Base-by-base conservation (phyloP, 2,329 filamentous ascomycete species). In the Fusarium siculi region DNA sequence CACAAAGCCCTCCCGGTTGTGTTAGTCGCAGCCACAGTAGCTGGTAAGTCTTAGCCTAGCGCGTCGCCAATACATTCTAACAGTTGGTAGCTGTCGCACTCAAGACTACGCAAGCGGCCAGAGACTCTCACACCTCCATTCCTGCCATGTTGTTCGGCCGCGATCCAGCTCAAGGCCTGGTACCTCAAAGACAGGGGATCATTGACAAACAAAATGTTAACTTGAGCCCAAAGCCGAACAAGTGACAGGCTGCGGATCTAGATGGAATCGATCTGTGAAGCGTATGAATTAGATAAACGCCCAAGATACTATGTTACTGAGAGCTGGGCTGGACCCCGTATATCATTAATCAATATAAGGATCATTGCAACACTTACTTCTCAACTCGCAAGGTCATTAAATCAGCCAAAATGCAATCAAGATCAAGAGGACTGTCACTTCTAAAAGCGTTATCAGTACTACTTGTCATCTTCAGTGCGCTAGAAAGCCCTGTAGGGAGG, bases 1-100 rank as follows among this genome's bases (percentile, higher is more conserved):
- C 49, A 49, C 34, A 73, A 74, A 30, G 70, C 49, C 9, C 70
- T 73, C 32, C 70, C 71, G 9, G 23, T 68, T 7, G 66, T 73
- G 15, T 25, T 73, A 11, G 23, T 71, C 10, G 56, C 55, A 54
- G 70, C 62, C 9, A 50, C 70, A 40, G 34, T 71, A 39, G 62
- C 71, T 34, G 71, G 71, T 71, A 40, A 10, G 62, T 32, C 21
- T 47, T 44, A 15, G 9, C 12, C 9, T 25, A 43, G 42, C n/a
- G n/a, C 42, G 7, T 46, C 43, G 23, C 23, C 8, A 28, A 19
- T 8, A 14, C 14, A 19, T 7, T 5, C 30, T 73, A 60, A 73
- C 34, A 9, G 6, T 25, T 28, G 16, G n/a, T 19, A 73, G 71
- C 66, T 4, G 18, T 68, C 8, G 71, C 71, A 14, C 12, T 74